Evolutionary conservation across 2,329 filamentous ascomycete species (phyloP).

Genomic region (Sarocladium strictum): DNA sequence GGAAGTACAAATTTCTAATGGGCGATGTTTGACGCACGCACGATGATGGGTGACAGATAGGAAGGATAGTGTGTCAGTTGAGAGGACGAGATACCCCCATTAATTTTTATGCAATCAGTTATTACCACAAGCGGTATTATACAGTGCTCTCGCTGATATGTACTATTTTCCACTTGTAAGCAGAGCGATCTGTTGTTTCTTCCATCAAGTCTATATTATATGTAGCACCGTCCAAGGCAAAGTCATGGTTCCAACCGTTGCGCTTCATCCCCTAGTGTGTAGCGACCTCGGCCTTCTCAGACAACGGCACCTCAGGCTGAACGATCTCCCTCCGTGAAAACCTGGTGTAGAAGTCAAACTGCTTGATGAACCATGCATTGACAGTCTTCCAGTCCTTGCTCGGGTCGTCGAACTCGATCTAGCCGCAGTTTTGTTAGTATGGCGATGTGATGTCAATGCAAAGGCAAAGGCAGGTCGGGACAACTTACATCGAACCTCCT

Average conservation of each 20-base stretch:
- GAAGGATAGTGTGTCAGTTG: neutral
- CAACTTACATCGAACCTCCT: slow-evolving; percentile 53
- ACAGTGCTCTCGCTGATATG: no score
- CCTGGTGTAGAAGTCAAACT: slow-evolving; percentile 45
- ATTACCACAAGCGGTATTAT: no score
- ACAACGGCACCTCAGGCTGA: slow-evolving; percentile 20
- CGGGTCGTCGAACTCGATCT: slow-evolving; percentile 51
- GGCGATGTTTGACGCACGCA: neutral
- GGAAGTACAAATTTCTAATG: no score
- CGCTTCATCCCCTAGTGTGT: neutral
- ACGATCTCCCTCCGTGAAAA: slow-evolving; percentile 40
- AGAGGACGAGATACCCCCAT: slow-evolving; percentile 9
- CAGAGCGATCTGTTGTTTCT: no score
- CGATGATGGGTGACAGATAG: neutral
- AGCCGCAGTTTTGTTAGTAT: neutral
- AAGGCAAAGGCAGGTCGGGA: neutral
- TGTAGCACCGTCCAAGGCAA: no score
- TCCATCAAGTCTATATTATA: no score
- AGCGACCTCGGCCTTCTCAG: neutral
- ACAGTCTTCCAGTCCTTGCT: slow-evolving; percentile 50
- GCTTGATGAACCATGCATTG: slow-evolving; percentile 60
- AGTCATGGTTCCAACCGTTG: no score
- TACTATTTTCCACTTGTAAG: no score
- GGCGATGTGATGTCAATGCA: neutral
- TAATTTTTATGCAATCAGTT: slow-evolving; percentile 1